Conservation (phyloP, 2,329 filamentous ascomycete genomes). For the Aureobasidium zeae region DNA sequence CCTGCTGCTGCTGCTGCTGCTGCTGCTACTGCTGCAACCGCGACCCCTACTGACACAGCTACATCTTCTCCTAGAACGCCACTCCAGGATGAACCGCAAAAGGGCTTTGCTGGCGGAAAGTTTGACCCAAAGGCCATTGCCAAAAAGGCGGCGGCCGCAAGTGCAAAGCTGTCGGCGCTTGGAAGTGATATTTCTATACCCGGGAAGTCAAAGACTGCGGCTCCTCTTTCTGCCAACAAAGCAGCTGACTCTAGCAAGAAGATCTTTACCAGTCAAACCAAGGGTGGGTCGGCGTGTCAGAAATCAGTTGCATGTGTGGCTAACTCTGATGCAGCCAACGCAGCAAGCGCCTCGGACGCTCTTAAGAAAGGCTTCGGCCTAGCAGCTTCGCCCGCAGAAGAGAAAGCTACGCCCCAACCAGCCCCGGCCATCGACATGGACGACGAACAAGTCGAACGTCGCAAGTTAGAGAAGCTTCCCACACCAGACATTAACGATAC, state of each 20-base stretch:
- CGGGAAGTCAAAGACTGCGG: constrained; percentile 36
- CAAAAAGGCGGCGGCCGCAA: constrained; percentile 60
- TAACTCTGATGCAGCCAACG: constrained; percentile 1
- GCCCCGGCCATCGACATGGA: constrained; percentile 73
- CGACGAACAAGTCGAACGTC: constrained; percentile 76
- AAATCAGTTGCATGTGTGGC: too few species aligned
- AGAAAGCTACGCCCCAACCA: constrained; percentile 42
- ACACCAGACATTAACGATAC: constrained; percentile 54
- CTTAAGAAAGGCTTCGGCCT: constrained; percentile 60
- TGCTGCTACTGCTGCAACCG: constrained; percentile 17
- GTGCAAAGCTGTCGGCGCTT: constrained; percentile 42
- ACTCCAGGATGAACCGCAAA: constrained; percentile 38
- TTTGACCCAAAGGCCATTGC: constrained; percentile 80
- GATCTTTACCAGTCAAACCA: neutral
- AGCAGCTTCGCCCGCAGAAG: constrained; percentile 54
- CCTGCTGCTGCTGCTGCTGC: constrained; percentile 19
- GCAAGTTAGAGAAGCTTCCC: constrained; percentile 86
- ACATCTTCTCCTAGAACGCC: constrained; percentile 10
- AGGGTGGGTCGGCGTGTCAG: neutral
- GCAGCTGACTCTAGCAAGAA: constrained; percentile 18
- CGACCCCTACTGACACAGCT: constrained; percentile 19
- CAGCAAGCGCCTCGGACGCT: constrained; percentile 4
- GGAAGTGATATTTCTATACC: constrained; percentile 48
- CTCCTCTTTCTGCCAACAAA: constrained; percentile 31
- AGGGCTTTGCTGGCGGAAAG: constrained; percentile 59